Conservation (phyloP, 352 stramenopile species). For the Phytophthora ramorum region DNA sequence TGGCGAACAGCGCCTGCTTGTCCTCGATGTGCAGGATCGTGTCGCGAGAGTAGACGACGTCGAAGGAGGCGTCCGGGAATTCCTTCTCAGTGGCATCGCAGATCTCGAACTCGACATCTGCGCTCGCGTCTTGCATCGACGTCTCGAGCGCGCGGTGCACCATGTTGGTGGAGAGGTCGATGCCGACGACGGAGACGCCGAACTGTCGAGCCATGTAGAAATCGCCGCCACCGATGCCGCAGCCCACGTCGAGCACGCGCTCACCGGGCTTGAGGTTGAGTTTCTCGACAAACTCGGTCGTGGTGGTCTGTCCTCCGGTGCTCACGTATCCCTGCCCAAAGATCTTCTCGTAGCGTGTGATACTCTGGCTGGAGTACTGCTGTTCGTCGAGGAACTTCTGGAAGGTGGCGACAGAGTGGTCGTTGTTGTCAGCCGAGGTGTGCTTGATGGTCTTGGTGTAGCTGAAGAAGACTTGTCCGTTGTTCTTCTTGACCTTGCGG, state of each 20-base stretch:
- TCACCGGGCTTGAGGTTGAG: conserved; percentile 66
- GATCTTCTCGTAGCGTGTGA: conserved; percentile 81
- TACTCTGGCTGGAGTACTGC: conserved; percentile 76
- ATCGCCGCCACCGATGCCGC: conserved; percentile 90
- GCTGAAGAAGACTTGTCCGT: conserved; percentile 78
- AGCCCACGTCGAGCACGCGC: conserved; percentile 90
- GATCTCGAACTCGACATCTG: conserved; percentile 78
- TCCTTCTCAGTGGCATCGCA: conserved; percentile 54
- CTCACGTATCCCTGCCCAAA: conserved; percentile 79
- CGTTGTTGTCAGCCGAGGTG: conserved; percentile 28
- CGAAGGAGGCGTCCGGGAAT: conserved; percentile 51
- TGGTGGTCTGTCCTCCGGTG: conserved; percentile 68
- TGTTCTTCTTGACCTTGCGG: conserved; percentile 85
- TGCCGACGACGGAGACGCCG: conserved; percentile 74
- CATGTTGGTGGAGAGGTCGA: conserved; percentile 83
- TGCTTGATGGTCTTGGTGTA: conserved; percentile 69
- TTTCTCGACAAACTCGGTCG: conserved; percentile 75
- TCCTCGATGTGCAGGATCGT: conserved; percentile 80
- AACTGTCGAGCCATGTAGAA: conserved; percentile 93
- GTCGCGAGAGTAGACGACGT: conserved; percentile 80
- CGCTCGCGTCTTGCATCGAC: conserved; percentile 53
- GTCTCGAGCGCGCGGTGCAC: conserved; percentile 72
- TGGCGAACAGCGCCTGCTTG: conserved; percentile 63
- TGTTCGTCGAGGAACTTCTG: conserved; percentile 78
- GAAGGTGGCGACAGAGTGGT: conserved; percentile 57